Percentiles rank a stretch among this genome's conserved stretches.
Conservation (phyloP, 345 rosid species). For the Diplotaxis tenuifolia region DNA sequence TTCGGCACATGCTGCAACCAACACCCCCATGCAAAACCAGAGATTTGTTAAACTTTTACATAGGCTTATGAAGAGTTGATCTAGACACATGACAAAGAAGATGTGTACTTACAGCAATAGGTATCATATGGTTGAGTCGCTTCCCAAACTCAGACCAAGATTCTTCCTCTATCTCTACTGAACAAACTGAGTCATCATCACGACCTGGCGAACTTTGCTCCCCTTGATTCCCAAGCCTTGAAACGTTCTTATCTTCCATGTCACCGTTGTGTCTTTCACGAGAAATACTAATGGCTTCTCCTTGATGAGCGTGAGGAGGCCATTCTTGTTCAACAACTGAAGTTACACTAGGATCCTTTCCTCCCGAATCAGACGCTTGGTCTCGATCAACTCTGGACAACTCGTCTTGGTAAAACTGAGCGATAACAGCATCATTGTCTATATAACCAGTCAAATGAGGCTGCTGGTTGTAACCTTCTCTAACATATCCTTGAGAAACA, state of each 20-base stretch:
- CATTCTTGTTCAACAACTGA: slow-evolving; percentile 70
- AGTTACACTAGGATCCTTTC: slow-evolving; percentile 31
- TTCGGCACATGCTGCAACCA: slow-evolving; percentile 41
- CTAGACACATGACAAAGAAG: not conserved
- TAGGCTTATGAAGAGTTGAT: not conserved
- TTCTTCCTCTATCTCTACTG: slow-evolving; percentile 55
- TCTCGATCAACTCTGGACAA: slow-evolving; percentile 57
- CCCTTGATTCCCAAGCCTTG: slow-evolving; percentile 2
- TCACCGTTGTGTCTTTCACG: slow-evolving; percentile 20
- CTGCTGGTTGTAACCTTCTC: slow-evolving; percentile 55
- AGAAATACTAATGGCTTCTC: slow-evolving; percentile 12
- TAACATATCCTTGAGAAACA: slow-evolving; percentile 48
- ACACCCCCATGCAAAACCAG: not conserved
- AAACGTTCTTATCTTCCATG: slow-evolving; percentile 33
- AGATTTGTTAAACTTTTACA: not conserved
- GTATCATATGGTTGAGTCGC: slow-evolving; percentile 67
- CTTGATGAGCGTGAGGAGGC: slow-evolving; percentile 39
- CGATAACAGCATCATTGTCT: slow-evolving; percentile 78
- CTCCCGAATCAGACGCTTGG: slow-evolving; percentile 45
- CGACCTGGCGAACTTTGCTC: slow-evolving; percentile 29
- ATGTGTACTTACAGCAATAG: slow-evolving; percentile 59
- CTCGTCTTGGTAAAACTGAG: slow-evolving; percentile 73
- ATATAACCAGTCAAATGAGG: slow-evolving; percentile 37
- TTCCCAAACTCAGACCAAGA: slow-evolving; percentile 61
- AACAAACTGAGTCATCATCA: slow-evolving; percentile 43